phyloP scores from a whole-genome alignment of 2,329 filamentous ascomycete species.

The Penicillium griseofulvum region DNA sequence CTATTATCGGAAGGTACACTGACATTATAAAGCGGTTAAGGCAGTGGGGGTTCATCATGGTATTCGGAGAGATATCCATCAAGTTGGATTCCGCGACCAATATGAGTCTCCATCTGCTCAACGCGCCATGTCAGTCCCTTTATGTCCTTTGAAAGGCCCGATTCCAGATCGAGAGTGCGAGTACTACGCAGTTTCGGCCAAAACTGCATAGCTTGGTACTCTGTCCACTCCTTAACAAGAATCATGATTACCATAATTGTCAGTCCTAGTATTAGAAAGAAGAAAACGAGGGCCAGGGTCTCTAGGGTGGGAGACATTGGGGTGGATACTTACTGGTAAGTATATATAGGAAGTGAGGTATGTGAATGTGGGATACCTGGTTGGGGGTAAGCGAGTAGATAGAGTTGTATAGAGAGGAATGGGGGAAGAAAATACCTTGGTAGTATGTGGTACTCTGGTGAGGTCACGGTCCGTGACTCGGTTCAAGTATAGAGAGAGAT shows the following conservation, averaged over 20 bases:
- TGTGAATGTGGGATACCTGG: not conserved
- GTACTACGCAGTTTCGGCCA: slow-evolving; percentile 6
- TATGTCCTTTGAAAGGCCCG: not conserved
- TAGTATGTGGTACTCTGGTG: not conserved
- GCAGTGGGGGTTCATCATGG: not conserved
- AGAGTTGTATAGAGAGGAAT: not conserved
- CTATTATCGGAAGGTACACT: not conserved
- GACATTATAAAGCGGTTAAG: not conserved
- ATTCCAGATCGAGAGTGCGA: slow-evolving; percentile 5
- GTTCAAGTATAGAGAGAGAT: not conserved
- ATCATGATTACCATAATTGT: slow-evolving; percentile 2
- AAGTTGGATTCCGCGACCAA: not conserved
- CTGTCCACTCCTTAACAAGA: slow-evolving; percentile 8
- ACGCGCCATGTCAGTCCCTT: not conserved
- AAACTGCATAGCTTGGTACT: slow-evolving; percentile 2
- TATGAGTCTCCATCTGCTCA: not conserved
- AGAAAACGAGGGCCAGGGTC: not conserved
- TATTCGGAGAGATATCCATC: not conserved
- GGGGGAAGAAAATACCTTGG: not conserved
- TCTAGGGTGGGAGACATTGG: not conserved
- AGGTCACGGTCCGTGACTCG: not conserved
- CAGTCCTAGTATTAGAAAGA: not conserved
- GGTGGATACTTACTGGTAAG: not conserved
- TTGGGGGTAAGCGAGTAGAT: not conserved
- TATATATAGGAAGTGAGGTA: not conserved